phyloP scores from a whole-genome alignment of 192 early-diverging fungal species.

The Rhizophagus clarus region DNA sequence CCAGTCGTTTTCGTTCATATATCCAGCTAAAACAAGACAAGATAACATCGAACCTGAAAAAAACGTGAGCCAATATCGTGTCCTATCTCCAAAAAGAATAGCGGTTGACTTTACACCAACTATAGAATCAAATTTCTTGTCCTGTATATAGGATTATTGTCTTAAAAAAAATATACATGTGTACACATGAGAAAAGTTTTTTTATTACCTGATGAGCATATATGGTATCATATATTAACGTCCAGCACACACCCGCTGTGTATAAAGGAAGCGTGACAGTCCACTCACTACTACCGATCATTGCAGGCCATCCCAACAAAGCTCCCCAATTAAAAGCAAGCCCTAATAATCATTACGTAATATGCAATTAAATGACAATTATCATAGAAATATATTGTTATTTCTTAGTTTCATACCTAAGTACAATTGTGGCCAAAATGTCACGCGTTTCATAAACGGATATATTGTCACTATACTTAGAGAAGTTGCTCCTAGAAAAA shows the following conservation, averaged over 20 bases:
- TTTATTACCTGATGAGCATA: constrained; percentile 83
- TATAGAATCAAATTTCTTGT: constrained; percentile 87
- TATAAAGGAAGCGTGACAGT: constrained; percentile 81
- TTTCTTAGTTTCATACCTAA: constrained; percentile 53
- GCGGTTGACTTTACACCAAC: constrained; percentile 93
- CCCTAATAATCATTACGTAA: constrained; percentile 31
- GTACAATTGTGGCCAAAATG: constrained; percentile 92
- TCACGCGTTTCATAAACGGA: constrained; percentile 94
- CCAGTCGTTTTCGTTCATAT: constrained; percentile 75
- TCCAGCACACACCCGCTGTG: constrained; percentile 86
- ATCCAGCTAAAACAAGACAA: constrained; percentile 72
- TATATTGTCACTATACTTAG: constrained; percentile 78
- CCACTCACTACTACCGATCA: constrained; percentile 69
- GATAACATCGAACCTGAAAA: constrained; percentile 75
- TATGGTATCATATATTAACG: constrained; percentile 94
- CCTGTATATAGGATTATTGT: constrained; percentile 37
- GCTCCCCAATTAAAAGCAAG: constrained; percentile 96
- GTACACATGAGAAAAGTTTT: neutral
- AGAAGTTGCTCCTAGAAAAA: constrained; percentile 79
- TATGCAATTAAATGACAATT: neutral
- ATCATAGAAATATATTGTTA: neutral
- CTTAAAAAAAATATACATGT: neutral
- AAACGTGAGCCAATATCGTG: constrained; percentile 64
- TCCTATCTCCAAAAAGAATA: constrained; percentile 75
- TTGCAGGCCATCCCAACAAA: constrained; percentile 84